phyloP scores from a whole-genome alignment of 2,329 filamentous ascomycete genomes.

The Alternaria solani region DNA sequence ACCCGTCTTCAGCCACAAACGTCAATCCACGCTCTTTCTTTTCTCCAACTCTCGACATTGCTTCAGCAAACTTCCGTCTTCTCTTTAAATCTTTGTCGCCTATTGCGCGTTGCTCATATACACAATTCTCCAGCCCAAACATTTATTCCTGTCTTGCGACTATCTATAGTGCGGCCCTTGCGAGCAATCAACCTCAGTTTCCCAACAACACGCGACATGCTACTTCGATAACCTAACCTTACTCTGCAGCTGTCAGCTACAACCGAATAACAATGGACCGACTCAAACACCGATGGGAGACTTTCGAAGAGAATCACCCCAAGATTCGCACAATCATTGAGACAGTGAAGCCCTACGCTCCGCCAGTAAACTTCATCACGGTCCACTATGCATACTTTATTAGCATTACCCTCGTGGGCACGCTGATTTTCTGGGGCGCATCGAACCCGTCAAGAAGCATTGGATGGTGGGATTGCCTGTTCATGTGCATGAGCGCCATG shows the following conservation, averaged over 20 bases:
- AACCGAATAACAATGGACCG: constrained; percentile 15
- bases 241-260: constrained; percentile 12
- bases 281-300: constrained; percentile 18
- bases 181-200: constrained; percentile 5
- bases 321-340: constrained; percentile 19
- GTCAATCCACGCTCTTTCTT: constrained; percentile 7
- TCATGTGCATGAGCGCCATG: constrained; percentile 25
- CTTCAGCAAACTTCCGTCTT: constrained; percentile 4
- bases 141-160: constrained; percentile 12
- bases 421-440: constrained; percentile 33
- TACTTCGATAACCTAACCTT: constrained; percentile 14
- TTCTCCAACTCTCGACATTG: neutral
- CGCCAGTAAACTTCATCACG: constrained; percentile 35
- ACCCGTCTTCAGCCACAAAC: constrained; percentile 20
- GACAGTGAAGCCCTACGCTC: constrained; percentile 26
- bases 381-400: constrained; percentile 35
- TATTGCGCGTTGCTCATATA: neutral
- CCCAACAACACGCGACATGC: constrained; percentile 12
- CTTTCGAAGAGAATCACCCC: constrained; percentile 16
- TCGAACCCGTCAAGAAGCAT: constrained; percentile 30
- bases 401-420: constrained; percentile 22
- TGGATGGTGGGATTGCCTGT: constrained; percentile 34
- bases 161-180: constrained; percentile 11
- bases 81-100: neutral
- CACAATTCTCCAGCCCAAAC: neutral